A percentile compares a stretch with the other conserved stretches of the same genome.
Evolutionary conservation across 257 asterid genomes (phyloP).

Genomic region (Solanum appendiculatum): DNA sequence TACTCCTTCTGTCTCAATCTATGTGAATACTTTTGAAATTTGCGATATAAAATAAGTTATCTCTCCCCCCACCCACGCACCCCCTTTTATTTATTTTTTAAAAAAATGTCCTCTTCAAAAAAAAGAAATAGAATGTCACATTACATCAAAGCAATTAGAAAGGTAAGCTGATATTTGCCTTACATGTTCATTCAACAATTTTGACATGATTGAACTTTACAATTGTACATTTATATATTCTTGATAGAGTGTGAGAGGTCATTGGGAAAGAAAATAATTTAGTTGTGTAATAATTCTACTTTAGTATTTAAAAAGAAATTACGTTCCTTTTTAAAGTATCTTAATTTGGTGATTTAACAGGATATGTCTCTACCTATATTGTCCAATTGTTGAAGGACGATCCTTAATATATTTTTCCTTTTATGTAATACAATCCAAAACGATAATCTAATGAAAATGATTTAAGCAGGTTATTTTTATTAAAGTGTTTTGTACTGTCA

Average conservation of each 20-base stretch:
- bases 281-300: not conserved
- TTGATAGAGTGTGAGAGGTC: not conserved
- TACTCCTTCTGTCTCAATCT: not conserved
- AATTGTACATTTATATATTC: not conserved
- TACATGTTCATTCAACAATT: not conserved
- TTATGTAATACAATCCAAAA: not conserved
- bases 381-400: not conserved
- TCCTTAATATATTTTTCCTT: not conserved
- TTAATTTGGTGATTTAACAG: not conserved
- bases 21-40: not conserved
- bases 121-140: not conserved
- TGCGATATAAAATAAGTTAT: too few species aligned
- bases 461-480: not conserved
- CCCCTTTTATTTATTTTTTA: too few species aligned
- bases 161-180: not conserved
- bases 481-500: not conserved
- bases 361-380: not conserved
- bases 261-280: not conserved
- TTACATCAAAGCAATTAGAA: not conserved
- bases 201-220: not conserved
- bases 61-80: too few species aligned
- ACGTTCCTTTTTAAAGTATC: not conserved
- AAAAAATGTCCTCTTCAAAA: too few species aligned
- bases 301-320: not conserved
- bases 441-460: not conserved